Conservation (phyloP, 495 filamentous ascomycete genomes). For the Symbiotaphrina buchneri region DNA sequence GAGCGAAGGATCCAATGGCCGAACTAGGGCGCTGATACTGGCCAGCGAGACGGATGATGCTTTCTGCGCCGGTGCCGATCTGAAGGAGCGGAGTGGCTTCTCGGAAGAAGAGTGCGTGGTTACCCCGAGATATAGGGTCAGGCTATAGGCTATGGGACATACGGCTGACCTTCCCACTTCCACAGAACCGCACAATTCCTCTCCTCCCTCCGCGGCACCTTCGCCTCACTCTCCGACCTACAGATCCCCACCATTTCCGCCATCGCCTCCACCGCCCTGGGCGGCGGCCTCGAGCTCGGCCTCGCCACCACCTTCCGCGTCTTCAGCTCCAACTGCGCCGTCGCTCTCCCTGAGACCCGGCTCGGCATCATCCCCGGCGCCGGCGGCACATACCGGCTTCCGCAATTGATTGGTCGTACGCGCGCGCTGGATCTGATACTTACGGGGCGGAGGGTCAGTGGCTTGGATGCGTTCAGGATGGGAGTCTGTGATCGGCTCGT, state of each 20-base stretch:
- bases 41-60: constrained; percentile 53
- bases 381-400: constrained; percentile 75
- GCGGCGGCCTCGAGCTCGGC: constrained; percentile 81
- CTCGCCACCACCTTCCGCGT: constrained; percentile 72
- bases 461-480: constrained; percentile 59
- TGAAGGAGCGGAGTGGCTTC: constrained; percentile 27
- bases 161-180: background rate
- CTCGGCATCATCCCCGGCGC: constrained; percentile 89
- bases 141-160: background rate
- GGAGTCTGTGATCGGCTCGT: constrained; percentile 71
- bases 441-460: constrained; percentile 61
- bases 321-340: constrained; percentile 42
- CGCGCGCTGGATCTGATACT: constrained; percentile 68
- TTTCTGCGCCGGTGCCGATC: constrained; percentile 87
- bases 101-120: background rate
- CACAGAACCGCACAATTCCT: constrained; percentile 58
- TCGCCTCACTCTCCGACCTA: constrained; percentile 41
- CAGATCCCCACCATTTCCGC: constrained; percentile 79
- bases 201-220: constrained; percentile 41
- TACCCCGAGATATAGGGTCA: constrained; percentile 1
- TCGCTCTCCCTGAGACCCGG: constrained; percentile 76
- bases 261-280: constrained; percentile 58
- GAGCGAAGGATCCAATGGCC: constrained; percentile 35
- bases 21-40: constrained; percentile 57
- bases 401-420: constrained; percentile 44